phyloP scores from a whole-genome alignment of 2,329 filamentous ascomycete genomes.

The Stenocarpella maydis region DNA sequence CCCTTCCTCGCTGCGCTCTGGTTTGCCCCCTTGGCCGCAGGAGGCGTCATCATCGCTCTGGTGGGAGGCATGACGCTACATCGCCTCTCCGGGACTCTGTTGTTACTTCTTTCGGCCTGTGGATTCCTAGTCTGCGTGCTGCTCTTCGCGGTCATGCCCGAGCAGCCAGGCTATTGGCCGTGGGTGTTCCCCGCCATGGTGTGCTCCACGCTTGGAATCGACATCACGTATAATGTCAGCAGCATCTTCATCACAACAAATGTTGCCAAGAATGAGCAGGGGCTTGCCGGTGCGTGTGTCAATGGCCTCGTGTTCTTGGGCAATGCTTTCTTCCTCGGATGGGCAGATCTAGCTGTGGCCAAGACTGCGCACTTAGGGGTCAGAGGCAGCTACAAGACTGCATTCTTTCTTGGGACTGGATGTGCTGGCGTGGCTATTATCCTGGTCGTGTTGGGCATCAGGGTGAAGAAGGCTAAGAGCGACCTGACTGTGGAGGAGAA shows the following conservation, averaged over 20 bases:
- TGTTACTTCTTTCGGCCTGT: slow-evolving; percentile 58
- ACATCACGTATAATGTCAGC: slow-evolving; percentile 71
- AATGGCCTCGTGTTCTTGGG: slow-evolving; percentile 70
- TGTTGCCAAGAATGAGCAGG: slow-evolving; percentile 65
- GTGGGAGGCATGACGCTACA: slow-evolving; percentile 61
- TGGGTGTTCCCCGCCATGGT: slow-evolving; percentile 70
- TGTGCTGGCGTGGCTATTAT: slow-evolving; percentile 57
- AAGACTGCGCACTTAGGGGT: slow-evolving; percentile 52
- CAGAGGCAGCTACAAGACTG: slow-evolving; percentile 63
- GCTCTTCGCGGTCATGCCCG: slow-evolving; percentile 64
- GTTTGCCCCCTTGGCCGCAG: slow-evolving; percentile 62
- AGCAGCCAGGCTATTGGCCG: slow-evolving; percentile 66
- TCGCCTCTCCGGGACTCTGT: slow-evolving; percentile 55
- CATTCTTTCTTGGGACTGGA: slow-evolving; percentile 68
- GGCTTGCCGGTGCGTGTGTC: slow-evolving; percentile 70
- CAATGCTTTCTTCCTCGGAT: slow-evolving; percentile 69
- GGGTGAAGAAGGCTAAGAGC: slow-evolving; percentile 62
- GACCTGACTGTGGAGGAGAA: slow-evolving; percentile 37
- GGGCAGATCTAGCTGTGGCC: slow-evolving; percentile 65
- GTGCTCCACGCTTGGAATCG: slow-evolving; percentile 69
- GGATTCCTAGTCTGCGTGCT: slow-evolving; percentile 57
- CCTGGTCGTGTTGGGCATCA: slow-evolving; percentile 60
- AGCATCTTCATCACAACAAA: slow-evolving; percentile 74
- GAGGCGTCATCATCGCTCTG: slow-evolving; percentile 61
- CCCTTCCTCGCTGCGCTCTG: slow-evolving; percentile 63